Base-by-base conservation (phyloP, 805 yeast species). In the Kodamaea hsintzibuensis region DNA sequence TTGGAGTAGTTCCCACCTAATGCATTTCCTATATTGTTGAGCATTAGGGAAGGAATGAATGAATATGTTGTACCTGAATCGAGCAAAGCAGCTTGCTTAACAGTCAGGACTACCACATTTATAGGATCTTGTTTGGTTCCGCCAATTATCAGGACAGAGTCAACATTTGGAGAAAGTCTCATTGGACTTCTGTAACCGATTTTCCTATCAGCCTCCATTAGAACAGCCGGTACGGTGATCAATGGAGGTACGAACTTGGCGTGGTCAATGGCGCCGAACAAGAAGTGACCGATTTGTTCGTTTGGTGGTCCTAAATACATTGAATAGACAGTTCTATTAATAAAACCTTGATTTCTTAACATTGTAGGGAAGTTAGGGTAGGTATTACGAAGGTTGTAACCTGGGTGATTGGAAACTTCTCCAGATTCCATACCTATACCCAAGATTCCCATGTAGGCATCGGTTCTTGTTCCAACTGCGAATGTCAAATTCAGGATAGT, bases 191-290 rank as follows among this genome's bases (percentile, higher is more conserved):
- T 14, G 25, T 16, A 40, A 13, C 44, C 44, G 13, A 40, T 16
- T 12, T 8, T 12, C 12, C 14, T 43, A 13, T 43, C 47, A 2
- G 7, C 59, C 22, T 68, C 59, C n/a, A 30, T 27, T 7, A 83
- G 83, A 53, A 40, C 22, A 3, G 45, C 45, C 2, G 49, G 40
- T 10, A 38, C 37, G 7, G 27, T 47, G 30, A 22, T 14, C 38
- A 56, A 51, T n/a, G 27, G 19, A 12, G 60, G 59, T 12, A 42
- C 35, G 46, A 52, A 56, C 54, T 62, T 63, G 16, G 54, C 62
- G 5, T 51, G 45, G 55, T 64, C 65, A 16, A 62, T 57, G 14
- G 61, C 65, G 9, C 67, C 67, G 38, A 63, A 62, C 12, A 64
- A 48, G 17, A 64, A 38, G 8, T 60, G 35, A 13, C 67, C 67